Conservation (phyloP, 768 basidiomycete species). For the Suillus decipiens region DNA sequence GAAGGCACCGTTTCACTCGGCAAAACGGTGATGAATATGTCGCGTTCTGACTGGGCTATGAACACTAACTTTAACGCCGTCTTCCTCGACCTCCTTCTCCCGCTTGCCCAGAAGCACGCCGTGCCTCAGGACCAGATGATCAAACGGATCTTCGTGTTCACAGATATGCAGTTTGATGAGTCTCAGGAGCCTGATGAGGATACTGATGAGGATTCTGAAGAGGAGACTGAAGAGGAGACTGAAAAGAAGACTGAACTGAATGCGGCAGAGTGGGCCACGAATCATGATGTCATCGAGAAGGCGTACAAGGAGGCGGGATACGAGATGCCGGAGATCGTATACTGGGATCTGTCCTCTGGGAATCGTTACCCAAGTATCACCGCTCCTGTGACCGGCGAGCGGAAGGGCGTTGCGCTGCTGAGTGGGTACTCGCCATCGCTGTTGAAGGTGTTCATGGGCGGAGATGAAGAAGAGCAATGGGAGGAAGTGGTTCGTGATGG, state of each 20-base stretch:
- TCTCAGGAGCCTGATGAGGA: too few species aligned
- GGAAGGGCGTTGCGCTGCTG: constrained; percentile 66
- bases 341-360: constrained; percentile 56
- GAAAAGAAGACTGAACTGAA: constrained; percentile 17
- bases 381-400: constrained; percentile 51
- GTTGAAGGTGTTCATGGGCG: constrained; percentile 74
- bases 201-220: too few species aligned
- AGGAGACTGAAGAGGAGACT: too few species aligned
- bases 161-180: constrained; percentile 76
- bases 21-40: constrained; percentile 42
- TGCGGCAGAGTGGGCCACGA: constrained; percentile 55
- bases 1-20: constrained; percentile 32
- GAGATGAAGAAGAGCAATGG: constrained; percentile 41
- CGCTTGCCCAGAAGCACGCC: constrained; percentile 55
- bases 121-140: constrained; percentile 73
- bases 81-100: constrained; percentile 62
- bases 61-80: constrained; percentile 67
- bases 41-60: constrained; percentile 43
- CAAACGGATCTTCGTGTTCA: constrained; percentile 74
- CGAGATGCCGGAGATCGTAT: constrained; percentile 72
- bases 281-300: constrained; percentile 54
- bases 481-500: constrained; percentile 33
- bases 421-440: constrained; percentile 69
- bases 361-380: constrained; percentile 26
- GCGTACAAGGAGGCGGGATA: constrained; percentile 66